Evolutionary conservation across 2,329 filamentous ascomycete genomes (phyloP), one percentile per base, ranked within the genome.

Genomic region (Ceratocystis lukuohia): DNA sequence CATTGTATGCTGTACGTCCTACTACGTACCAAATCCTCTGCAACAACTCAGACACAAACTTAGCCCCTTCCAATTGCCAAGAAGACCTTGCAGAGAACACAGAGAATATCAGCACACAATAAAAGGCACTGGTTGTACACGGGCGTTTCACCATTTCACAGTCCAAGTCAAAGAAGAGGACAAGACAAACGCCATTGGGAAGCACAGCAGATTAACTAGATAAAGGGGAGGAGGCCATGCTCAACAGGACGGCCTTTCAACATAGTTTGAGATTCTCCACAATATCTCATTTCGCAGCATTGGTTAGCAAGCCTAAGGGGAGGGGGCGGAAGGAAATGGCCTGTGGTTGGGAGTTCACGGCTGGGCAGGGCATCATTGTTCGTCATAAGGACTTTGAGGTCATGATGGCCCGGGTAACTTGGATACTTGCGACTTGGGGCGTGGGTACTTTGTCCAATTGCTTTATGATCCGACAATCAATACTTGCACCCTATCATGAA

Each of bases 401-500:
- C 37, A 41, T 41, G 37, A 41, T 41, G 3, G 37, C 37, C 37
- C 37, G 37, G 37, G 10, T 41, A 41, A 41, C 37, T 41, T 41
- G 37, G 37, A 41, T 41, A 30, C 50, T 30, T 15, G 50, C 22
- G 25, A 20, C 45, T 48, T 50, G 46, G 20, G 20, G 20, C 45
- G 37, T 12, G 37, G 37, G 33, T 37, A 37, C 33, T 37, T 48
- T 48, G 7, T 3, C n/a, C 46, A 50, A 10, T 7, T 10, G 25
- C 30, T 15, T 30, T 28, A 17, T 25, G 17, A 12, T 57, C 4
- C 53, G 25, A 28, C 25, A 57, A 41, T 41, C 53, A 33, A 57
- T 57, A 7, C 53, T 6, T 57, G 53, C 53, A 57, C 53, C 17
- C n/a, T 28, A 33, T 59, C 56, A 59, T 59, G 56, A n/a, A 59